Evolutionary conservation across 495 filamentous ascomycete species (phyloP), one percentile per base, ranked within the genome.

Genomic region (Annulohypoxylon stygium): DNA sequence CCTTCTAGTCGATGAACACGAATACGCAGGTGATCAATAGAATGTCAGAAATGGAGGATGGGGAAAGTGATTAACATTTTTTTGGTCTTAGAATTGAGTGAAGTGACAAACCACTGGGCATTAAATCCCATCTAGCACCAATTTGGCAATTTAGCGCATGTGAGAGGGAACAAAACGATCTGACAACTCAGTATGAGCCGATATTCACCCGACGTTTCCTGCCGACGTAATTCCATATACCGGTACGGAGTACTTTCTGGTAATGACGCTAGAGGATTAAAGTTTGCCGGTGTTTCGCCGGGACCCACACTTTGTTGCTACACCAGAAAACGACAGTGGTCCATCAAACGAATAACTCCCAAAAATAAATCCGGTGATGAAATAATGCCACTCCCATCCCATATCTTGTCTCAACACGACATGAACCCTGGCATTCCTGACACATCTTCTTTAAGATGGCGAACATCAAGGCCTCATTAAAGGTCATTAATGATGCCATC

Each of bases 401-500:
- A 30, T 18, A 47, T 18, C 16, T 10, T 4, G 54, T 37, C 55
- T 26, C 57, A 26, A 41, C 73, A 69, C 72, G 69, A 69, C 34
- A 68, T 75, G 68, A 68, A 34, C 61, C 16, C 39, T 23, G 53
- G 37, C 33, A 69, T 59, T 36, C 20, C 69, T 10, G 41, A 6
- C 59, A 39, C 45, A 55, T 33, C 41, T 20, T 51, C 55, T 8
- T 75, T 78, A 78, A 51, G 63, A 88, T 88, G 85, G 84, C 85
- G 58, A 80, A 70, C 76, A 85, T 84, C 79, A 99, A 97, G 83
- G 86, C 92, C 63, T 86, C 90, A 70, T 85, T 98, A 65, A 98
- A 97, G 81, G 90, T 92, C 63, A 92, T 94, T 64, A 92, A 91
- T 76, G 86, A 89, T 54, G 91, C 92, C 60, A 84, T 97, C 65